Evolutionary conservation across 805 yeast genomes (phyloP), one percentile per base, ranked within the genome.

Genomic region (Teunomyces funiuensis): DNA sequence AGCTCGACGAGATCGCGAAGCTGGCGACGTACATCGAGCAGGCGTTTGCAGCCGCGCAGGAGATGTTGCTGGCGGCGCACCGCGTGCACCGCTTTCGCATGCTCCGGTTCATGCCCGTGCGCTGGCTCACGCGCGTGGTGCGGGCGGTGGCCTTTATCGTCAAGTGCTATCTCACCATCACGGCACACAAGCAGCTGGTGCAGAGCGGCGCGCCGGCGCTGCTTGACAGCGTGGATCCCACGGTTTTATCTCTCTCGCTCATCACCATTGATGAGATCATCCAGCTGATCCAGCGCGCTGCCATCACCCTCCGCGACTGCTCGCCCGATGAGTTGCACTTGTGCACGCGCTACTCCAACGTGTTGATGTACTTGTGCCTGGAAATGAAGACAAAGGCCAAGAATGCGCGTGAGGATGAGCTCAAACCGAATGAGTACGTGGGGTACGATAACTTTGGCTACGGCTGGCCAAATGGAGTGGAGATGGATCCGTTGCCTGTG

Each of bases 121-220:
- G 96, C 47, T 89, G 97, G 96, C 82, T 85, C 5, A 84, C 87
- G 0, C 73, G 96, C 39, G 80, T 88, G 19, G 89, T 90, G 15
- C 79, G 91, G 52, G 87, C 97, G 0, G 88, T 88, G 9, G 93
- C 96, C 2, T 90, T 89, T 58, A 76, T 91, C 40, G 93, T 91
- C 10, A 91, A 90, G 62, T 86, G 95, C 55, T 81, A 87, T 54
- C 58, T 84, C 48, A 83, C 88, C 0, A 66, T 85, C 20, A 78
- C 85, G 0, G 73, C 74, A 2, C 73, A 67, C 46, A 68, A 65
- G 38, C 55, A 54, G 28, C 43, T 61, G 4, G 33, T 38, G 33
- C 45, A 42, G 13, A 33, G 48, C 13, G 37, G 57, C 1, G 45
- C 33, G 4, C 27, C 49, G 9, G 42, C 45, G 33, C 49, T 57